Base-by-base conservation (phyloP, 192 early-diverging fungal species). In the Backusella circina region DNA sequence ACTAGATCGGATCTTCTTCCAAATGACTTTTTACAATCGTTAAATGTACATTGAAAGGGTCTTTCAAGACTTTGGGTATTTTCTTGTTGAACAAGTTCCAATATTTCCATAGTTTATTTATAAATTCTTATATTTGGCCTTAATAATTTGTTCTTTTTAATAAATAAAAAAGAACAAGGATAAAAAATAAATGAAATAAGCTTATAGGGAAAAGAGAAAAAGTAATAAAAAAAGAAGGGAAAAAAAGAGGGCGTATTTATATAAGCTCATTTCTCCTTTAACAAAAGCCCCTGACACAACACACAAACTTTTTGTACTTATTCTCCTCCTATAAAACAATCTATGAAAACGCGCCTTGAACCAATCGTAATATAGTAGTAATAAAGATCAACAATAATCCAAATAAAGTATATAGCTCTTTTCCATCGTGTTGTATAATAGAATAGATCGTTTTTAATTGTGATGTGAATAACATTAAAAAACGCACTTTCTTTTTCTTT, bases 11-110 rank as follows among this genome's bases (percentile, higher is more conserved):
- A 88, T 65, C 84, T 79, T 47, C 87, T 84, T 66, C 78, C 79
- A 77, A 95, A 95, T 30, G 87, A 83, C 80, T 95, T 95, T 72
- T 79, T 78, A 78, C 94, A 95, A 23, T 82, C 83, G 30, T 70
- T 70, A 84, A 86, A 93, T 30, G 78, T 69, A 76, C 93, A 95
- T 67, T 77, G 76, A 79, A 86, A 88, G 3, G 86, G 88, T 73
- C 85, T 83, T 65, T 83, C 80, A 57, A 83, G 83, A 32, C 78
- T 84, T 39, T 80, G 76, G 15, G 78, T 72, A 73, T 75, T 79
- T 78, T 89, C 88, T 61, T 72, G 70, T 75, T 87, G 84, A 75
- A 89, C 83, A 47, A 89, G 79, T 84, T 89, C 88, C 79, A 87
- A 84, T 66, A 89, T 86, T 76, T 89, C 88, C 88, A 89, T 89